phyloP scores from a whole-genome alignment of 352 stramenopile genomes.

The Phytophthora nicotianae region DNA sequence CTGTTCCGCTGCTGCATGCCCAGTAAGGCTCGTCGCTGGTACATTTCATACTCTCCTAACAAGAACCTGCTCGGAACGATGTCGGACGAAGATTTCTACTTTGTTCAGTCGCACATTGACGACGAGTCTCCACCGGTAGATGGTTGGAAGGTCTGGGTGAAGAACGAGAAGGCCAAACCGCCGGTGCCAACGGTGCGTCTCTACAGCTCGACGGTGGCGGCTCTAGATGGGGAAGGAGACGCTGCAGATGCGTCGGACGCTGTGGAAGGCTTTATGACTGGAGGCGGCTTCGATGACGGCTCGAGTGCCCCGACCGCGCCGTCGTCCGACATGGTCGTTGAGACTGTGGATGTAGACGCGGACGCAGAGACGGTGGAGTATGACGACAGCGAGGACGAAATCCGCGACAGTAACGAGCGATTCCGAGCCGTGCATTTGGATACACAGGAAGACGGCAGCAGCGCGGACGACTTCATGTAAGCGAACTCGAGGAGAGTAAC shows the following conservation, averaged over 20 bases:
- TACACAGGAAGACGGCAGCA: conserved; percentile 78
- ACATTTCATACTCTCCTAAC: conserved; percentile 96
- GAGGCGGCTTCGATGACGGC: conserved; percentile 25
- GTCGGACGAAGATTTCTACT: conserved; percentile 90
- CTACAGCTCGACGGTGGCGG: conserved; percentile 67
- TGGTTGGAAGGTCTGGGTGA: conserved; percentile 88
- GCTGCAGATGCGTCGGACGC: conserved; percentile 75
- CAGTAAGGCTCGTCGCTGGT: conserved; percentile 98
- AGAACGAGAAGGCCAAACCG: conserved; percentile 79
- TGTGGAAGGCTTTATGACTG: conserved; percentile 63
- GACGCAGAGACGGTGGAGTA: conserved; percentile 89
- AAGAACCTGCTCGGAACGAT: conserved; percentile 84
- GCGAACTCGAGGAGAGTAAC: conserved; percentile 26
- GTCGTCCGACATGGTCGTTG: conserved; percentile 37
- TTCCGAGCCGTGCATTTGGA: conserved; percentile 90
- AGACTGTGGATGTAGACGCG: conserved; percentile 63
- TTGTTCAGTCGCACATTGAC: conserved; percentile 81
- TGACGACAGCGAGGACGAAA: conserved; percentile 90
- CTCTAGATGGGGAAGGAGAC: conserved; percentile 48
- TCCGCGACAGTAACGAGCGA: conserved; percentile 89
- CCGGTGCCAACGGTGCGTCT: conserved; percentile 72
- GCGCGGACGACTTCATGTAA: conserved; percentile 85
- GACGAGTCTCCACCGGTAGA: conserved; percentile 77
- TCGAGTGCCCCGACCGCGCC: conserved; percentile 26
- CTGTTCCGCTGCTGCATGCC: conserved; percentile 98